These are phyloP conservation scores for Lepidopterella palustris DNA, from an alignment of 495 filamentous ascomycete species.

Conservation along the genomic window DNA sequence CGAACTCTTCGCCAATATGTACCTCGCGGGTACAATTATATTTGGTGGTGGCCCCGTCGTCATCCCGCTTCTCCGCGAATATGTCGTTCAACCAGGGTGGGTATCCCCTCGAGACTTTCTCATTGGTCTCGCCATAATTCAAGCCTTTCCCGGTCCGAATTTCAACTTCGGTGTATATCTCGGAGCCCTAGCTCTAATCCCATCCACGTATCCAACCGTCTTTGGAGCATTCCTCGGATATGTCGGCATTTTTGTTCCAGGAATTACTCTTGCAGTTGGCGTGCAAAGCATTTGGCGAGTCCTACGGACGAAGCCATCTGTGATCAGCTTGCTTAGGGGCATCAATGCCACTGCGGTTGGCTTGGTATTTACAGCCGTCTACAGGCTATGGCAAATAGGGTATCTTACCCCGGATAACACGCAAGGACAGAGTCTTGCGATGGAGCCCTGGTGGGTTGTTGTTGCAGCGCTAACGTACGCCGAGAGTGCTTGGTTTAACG, in stretches of 20 bases:
- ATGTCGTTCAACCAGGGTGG: constrained; percentile 76
- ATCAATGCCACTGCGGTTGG: constrained; percentile 74
- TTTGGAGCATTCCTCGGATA: constrained; percentile 59
- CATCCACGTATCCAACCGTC: constrained; percentile 37
- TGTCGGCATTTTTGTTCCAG: constrained; percentile 67
- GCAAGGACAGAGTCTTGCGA: constrained; percentile 51
- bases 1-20: constrained; percentile 71
- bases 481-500: constrained; percentile 54
- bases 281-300: constrained; percentile 65
- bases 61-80: constrained; percentile 70
- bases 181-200: constrained; percentile 51
- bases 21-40: constrained; percentile 82
- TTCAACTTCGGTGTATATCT: constrained; percentile 85
- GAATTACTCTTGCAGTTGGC: constrained; percentile 58
- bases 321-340: constrained; percentile 56
- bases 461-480: constrained; percentile 56
- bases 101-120: constrained; percentile 73
- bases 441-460: constrained; percentile 73
- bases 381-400: constrained; percentile 73
- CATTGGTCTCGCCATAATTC: constrained; percentile 74
- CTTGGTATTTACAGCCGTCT: constrained; percentile 79
- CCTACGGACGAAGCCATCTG: constrained; percentile 47
- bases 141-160: constrained; percentile 79
- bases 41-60: constrained; percentile 85
- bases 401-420: constrained; percentile 49